These are phyloP conservation scores for Globisporangium perplexum DNA, from an alignment of 352 stramenopile genomes.

Conservation along the genomic window DNA sequence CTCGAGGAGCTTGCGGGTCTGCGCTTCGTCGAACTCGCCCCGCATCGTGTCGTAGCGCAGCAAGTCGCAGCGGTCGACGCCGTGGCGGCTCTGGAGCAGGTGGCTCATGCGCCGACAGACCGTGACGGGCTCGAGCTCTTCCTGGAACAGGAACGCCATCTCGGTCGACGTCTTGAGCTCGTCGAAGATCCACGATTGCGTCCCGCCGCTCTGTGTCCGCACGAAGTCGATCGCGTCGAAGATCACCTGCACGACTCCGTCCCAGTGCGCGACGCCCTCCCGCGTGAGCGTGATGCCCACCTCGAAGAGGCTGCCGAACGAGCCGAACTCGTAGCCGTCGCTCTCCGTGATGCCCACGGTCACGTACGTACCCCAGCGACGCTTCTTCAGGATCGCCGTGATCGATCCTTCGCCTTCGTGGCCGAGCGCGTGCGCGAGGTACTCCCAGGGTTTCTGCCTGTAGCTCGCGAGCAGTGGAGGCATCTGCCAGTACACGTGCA, in stretches of 20 bases:
- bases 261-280: conserved; percentile 32
- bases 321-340: conserved; percentile 61
- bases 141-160: conserved; percentile 61
- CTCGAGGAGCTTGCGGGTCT: conserved; percentile 23
- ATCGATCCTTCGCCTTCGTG: conserved; percentile 46
- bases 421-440: conserved; percentile 41
- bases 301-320: conserved; percentile 52
- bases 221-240: conserved; percentile 40
- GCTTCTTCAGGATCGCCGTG: conserved; percentile 29
- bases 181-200: conserved; percentile 51
- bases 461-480: conserved; percentile 35
- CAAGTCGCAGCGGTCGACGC: conserved; percentile 37
- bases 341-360: conserved; percentile 37
- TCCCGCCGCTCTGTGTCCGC: background rate
- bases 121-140: conserved; percentile 32
- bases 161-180: conserved; percentile 38
- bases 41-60: conserved; percentile 54
- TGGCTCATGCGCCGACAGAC: conserved; percentile 47
- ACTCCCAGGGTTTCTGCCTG: conserved; percentile 46
- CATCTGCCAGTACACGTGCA: conserved; percentile 49
- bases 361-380: conserved; percentile 38
- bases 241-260: conserved; percentile 36
- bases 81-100: conserved; percentile 44
- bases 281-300: conserved; percentile 43
- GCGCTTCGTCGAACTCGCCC: conserved; percentile 30